phyloP scores from a whole-genome alignment of 768 basidiomycete species.

The Clathrus columnatus region DNA sequence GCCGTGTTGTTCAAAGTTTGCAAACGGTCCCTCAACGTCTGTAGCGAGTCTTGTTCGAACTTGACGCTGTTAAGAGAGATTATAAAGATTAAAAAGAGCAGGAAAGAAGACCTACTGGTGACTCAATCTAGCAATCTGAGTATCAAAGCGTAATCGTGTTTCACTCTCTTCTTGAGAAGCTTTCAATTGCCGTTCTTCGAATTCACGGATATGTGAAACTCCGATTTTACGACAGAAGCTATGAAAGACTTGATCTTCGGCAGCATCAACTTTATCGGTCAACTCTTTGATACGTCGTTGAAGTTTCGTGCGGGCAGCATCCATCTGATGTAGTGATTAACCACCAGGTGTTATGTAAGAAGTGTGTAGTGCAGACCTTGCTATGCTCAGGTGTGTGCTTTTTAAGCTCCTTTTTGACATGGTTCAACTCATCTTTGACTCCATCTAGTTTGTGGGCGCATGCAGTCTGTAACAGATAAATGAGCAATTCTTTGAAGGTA shows the following conservation, averaged over 20 bases:
- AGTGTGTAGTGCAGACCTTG: constrained; percentile 57
- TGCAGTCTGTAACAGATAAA: constrained; percentile 45
- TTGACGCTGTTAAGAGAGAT: constrained; percentile 44
- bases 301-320: constrained; percentile 42
- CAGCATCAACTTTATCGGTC: constrained; percentile 51
- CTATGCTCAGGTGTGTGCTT: constrained; percentile 59
- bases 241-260: constrained; percentile 73
- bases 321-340: constrained; percentile 42
- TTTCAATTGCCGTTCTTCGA: constrained; percentile 85
- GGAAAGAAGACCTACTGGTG: constrained; percentile 58
- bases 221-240: constrained; percentile 74
- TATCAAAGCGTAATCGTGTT: constrained; percentile 72
- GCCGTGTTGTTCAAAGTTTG: constrained; percentile 43
- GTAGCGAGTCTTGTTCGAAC: constrained; percentile 75
- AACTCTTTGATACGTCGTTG: constrained; percentile 48
- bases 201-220: constrained; percentile 79
- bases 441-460: constrained; percentile 69
- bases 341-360: no score
- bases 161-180: constrained; percentile 84
- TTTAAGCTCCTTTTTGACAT: constrained; percentile 63
- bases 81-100: constrained; percentile 1
- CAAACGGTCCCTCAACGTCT: constrained; percentile 54
- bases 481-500: no score
- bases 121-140: constrained; percentile 74
- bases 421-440: constrained; percentile 76